Evolutionary conservation across 164 flowering plant genomes (phyloP), one percentile per base, ranked within the genome.

Genomic region (Umbellularia californica): DNA sequence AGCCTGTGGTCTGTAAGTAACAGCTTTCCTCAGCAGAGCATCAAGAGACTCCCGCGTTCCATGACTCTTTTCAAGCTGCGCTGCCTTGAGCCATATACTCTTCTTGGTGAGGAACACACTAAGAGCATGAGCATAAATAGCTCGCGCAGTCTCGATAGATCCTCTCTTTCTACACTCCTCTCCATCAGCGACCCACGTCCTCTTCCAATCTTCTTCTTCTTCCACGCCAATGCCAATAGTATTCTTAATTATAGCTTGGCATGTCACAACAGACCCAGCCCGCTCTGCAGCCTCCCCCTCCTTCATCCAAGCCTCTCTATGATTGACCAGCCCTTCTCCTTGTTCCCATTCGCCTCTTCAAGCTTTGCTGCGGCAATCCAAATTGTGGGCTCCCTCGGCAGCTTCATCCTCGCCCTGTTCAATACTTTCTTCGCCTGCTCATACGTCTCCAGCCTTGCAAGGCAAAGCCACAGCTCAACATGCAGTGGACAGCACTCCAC

Each of bases 111-210:
- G 74, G 65, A 93, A 93, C 15, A 92, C 97, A 19, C 93, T 85
- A 47, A 92, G 91, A 0, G 98, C 97, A 82, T 93, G 97, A 66
- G 90, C 89, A 84, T 95, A 95, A 12, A 95, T 95, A 41, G 97
- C 94, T 76, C 97, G 85, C 0, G 98, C 97, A 23, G 98, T 92
- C 88, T 94, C 98, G 78, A 92, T 87, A 1, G 95, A 93, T 27
- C 95, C 94, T 77, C 94, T 89, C 79, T 91, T 95, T 84, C 87
- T 88, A 80, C 97, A 95, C 75, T 93, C 98, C 73, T 90, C 97
- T 2, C 95, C 97, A 85, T 92, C 98, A 70, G 97, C 98, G 76
- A 93, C 95, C 98, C 98, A 95, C 0, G 97, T 95, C 77, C 97
- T 87, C 85, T 95, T 93, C 65, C 95, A 80, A 84, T 95, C 95